A percentile compares a stretch with the other conserved stretches of the same genome.
phyloP scores from a whole-genome alignment of 2,329 filamentous ascomycete species.

The Pyrenophora teres region DNA sequence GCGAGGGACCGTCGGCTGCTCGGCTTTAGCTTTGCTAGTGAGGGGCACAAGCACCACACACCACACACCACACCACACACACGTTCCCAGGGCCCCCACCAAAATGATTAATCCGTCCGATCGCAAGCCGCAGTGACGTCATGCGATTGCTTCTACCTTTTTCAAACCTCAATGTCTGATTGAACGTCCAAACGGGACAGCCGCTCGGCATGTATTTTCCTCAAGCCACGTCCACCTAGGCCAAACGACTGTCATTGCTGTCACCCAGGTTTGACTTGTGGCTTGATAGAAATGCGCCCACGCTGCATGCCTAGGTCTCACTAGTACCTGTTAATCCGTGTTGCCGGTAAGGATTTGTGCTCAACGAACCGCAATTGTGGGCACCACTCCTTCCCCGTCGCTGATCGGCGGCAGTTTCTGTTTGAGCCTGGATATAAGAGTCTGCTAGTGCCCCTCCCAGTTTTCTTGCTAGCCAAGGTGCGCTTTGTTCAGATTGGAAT shows the following conservation, averaged over 20 bases:
- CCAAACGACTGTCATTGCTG: conserved; percentile 9
- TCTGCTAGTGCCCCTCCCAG: conserved; percentile 27
- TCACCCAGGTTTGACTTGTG: conserved; percentile 5
- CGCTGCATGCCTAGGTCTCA: conserved; percentile 18
- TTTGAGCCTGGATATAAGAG: conserved; percentile 25
- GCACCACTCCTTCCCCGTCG: conserved; percentile 10
- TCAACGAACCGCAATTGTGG: conserved; percentile 37
- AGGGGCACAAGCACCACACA: conserved; percentile 12
- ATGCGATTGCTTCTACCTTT: conserved; percentile 2
- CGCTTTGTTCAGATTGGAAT: conserved; percentile 32
- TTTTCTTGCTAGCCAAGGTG: conserved; percentile 23
- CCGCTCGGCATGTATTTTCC: conserved; percentile 1
- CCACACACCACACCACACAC: no score
- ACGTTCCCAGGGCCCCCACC: neutral
- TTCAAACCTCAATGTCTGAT: neutral
- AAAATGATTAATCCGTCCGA: neutral
- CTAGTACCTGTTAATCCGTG: conserved; percentile 26
- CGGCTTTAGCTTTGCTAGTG: conserved; percentile 15
- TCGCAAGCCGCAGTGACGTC: conserved; percentile 18
- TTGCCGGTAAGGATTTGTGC: conserved; percentile 16
- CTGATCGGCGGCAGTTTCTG: conserved; percentile 11
- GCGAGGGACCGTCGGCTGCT: conserved; percentile 22
- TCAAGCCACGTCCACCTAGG: conserved; percentile 15
- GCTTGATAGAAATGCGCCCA: conserved; percentile 15
- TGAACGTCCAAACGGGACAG: neutral